These are phyloP conservation scores for Mortierella sp. DNA, from an alignment of 371 early-diverging fungal genomes.

Conservation along the genomic window DNA sequence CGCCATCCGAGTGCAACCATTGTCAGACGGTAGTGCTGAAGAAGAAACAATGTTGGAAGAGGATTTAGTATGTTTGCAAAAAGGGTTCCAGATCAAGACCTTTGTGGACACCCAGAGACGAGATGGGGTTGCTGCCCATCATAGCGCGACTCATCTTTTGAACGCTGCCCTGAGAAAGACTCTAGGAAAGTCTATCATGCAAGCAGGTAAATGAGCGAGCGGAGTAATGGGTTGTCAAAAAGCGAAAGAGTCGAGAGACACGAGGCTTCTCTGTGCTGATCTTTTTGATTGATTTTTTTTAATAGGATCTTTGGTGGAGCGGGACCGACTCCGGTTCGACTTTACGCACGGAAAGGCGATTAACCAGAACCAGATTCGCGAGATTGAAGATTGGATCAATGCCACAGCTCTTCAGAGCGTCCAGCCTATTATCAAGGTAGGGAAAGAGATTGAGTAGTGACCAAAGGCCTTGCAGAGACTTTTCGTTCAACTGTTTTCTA, in stretches of 20 bases:
- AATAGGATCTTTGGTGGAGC: conserved; percentile 72
- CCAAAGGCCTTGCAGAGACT: no score
- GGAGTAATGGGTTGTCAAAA: no score
- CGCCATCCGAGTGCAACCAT: conserved; percentile 40
- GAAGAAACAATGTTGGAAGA: conserved; percentile 34
- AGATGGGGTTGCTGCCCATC: conserved; percentile 74
- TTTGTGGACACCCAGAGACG: conserved; percentile 66
- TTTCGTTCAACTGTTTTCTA: background rate
- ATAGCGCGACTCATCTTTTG: conserved; percentile 83
- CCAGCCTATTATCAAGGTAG: conserved; percentile 57
- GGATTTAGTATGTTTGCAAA: conserved; percentile 58
- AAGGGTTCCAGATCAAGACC: conserved; percentile 46
- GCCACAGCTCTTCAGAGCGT: conserved; percentile 54
- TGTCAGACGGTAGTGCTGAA: background rate
- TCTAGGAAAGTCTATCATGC: conserved; percentile 68
- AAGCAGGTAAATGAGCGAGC: conserved; percentile 72
- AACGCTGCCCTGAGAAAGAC: conserved; percentile 74
- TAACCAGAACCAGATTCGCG: conserved; percentile 57
- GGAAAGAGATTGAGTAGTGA: conserved; percentile 1
- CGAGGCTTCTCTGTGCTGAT: background rate
- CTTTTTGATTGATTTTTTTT: background rate
- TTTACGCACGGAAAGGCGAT: conserved; percentile 75
- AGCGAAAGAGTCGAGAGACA: background rate
- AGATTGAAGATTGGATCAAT: conserved; percentile 74
- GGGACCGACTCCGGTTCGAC: conserved; percentile 74